Percentiles rank a stretch among this genome's conserved stretches.
phyloP scores from a whole-genome alignment of 164 flowering plant species.

The Nymphaea colorata region DNA sequence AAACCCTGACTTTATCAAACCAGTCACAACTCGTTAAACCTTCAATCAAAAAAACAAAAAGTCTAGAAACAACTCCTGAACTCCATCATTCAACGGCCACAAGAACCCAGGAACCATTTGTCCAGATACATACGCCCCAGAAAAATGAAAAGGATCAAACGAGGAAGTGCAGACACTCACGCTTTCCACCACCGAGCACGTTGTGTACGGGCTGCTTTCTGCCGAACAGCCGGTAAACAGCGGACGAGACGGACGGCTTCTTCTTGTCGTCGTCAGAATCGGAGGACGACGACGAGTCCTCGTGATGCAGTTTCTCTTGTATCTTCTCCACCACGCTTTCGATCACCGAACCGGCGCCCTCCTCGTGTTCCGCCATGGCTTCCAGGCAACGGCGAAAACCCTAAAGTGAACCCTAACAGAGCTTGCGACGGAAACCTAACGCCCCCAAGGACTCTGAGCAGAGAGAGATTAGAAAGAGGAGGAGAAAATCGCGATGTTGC shows the following conservation, averaged over 20 bases:
- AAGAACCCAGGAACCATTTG: not conserved
- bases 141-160: not conserved
- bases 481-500: not conserved
- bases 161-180: slow-evolving; percentile 19
- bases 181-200: slow-evolving; percentile 79
- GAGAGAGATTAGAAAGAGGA: not conserved
- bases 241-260: slow-evolving; percentile 23
- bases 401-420: slow-evolving; percentile 1
- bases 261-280: slow-evolving; percentile 23
- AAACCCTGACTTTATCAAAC: not conserved
- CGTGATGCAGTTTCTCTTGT: slow-evolving; percentile 38
- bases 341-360: slow-evolving; percentile 10
- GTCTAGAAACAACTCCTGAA: not conserved
- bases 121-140: too few relatives aligned
- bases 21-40: slow-evolving; percentile 2
- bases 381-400: not conserved
- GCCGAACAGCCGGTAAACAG: slow-evolving; percentile 49
- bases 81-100: not conserved
- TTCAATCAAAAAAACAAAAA: not conserved
- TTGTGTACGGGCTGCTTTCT: slow-evolving; percentile 68
- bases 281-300: slow-evolving; percentile 28
- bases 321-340: slow-evolving; percentile 59
- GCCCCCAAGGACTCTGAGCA: not conserved
- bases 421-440: slow-evolving; percentile 4
- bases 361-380: slow-evolving; percentile 15